Evolutionary conservation across 257 asterid genomes (phyloP).

Genomic region (Lycium ferocissimum): DNA sequence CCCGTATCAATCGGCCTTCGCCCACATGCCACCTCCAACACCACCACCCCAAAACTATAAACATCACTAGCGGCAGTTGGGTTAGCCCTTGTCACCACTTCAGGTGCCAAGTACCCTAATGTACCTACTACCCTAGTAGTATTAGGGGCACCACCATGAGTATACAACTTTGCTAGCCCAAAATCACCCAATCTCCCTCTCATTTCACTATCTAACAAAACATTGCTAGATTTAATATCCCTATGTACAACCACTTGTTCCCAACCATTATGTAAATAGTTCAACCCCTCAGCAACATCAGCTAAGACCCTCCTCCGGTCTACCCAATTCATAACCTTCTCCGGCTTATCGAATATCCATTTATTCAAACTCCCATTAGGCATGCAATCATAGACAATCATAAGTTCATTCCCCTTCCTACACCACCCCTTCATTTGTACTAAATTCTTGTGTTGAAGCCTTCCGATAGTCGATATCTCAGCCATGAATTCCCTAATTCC

Average conservation of each 20-base stretch:
- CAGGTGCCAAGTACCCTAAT: constrained; percentile 82
- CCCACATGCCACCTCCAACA: constrained; percentile 85
- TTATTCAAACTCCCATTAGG: constrained; percentile 78
- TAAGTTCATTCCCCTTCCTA: constrained; percentile 63
- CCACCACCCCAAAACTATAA: constrained; percentile 78
- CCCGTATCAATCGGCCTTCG: constrained; percentile 61
- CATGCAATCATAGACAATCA: constrained; percentile 84
- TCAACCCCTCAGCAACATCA: constrained; percentile 81
- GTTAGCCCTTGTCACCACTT: constrained; percentile 71
- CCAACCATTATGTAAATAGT: constrained; percentile 83
- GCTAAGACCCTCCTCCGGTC: constrained; percentile 63
- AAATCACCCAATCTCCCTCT: constrained; percentile 84
- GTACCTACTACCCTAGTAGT: constrained; percentile 90
- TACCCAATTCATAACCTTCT: constrained; percentile 65
- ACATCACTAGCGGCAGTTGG: constrained; percentile 81
- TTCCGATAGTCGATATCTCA: constrained; percentile 81
- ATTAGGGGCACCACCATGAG: constrained; percentile 78
- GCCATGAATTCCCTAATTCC: constrained; percentile 92
- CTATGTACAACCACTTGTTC: constrained; percentile 86
- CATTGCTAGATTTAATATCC: constrained; percentile 85
- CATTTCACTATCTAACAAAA: constrained; percentile 71
- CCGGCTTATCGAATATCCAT: constrained; percentile 74
- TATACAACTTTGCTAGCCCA: constrained; percentile 75
- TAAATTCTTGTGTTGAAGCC: constrained; percentile 84
- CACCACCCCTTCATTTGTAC: constrained; percentile 91